Base-by-base conservation (phyloP, 1,284 basidiomycete genomes). In the Stygiomarasmius scandens region DNA sequence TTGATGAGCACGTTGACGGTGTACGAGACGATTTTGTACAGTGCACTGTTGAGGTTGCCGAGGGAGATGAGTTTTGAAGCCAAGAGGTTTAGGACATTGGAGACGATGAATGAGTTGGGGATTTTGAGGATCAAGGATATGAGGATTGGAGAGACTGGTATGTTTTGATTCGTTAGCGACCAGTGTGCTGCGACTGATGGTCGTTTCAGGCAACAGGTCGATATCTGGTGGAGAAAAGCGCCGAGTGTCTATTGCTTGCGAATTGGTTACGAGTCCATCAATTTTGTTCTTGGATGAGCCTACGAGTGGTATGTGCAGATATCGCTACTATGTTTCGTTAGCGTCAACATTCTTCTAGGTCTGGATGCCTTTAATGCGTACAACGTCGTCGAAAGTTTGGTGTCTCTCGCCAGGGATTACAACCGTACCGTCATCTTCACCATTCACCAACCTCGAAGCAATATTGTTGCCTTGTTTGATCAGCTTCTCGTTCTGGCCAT, bases 141-240 rank as follows among this genome's bases (percentile, higher is more conserved):
- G 62, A 81, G 94, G 61, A 96, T 98, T 59, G 96, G 95, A 8
- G 90, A 93, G 54, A 86, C 86, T 55, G 92, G 92, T 85, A 64
- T 55, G 83, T 71, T 24, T 34, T 38, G n/a, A 16, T 45, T 34
- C 12, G n/a, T 32, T 48, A 16, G n/a, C 41, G 19, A 41, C n/a
- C 25, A 9, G 5, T 10, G 45, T 43, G 22, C 24, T 43, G 38
- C 24, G 38, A 48, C 20, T 27, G 16, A 1, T 2, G 8, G 12
- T 38, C 36, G 59, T 8, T 55, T 0, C 45, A 89, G 89, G 87
- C 47, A 82, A 84, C 61, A 83, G 95, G 11, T 93, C 92, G 6
- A 98, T 98, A 60, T 96, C 93, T 32, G 95, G 96, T 47, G 96
- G 96, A 16, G 96, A 96, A 79, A 98, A 98, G 77, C 85, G 95